A percentile compares a stretch with the other conserved stretches of the same genome.
These are phyloP conservation scores for Cicer arietinum DNA, from an alignment of 306 rosid genomes.

Conservation along the genomic window DNA sequence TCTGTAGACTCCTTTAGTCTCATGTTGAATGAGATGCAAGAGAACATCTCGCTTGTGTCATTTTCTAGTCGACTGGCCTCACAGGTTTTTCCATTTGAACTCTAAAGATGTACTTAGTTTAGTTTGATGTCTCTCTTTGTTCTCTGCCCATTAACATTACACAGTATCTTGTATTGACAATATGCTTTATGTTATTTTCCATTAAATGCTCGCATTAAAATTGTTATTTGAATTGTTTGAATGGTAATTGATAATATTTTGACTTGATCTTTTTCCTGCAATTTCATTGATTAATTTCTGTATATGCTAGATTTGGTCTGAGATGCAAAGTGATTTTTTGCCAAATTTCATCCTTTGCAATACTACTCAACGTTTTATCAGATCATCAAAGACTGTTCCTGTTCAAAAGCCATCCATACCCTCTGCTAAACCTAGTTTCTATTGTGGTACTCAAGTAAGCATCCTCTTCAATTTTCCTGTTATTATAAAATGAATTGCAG, in stretches of 20 bases:
- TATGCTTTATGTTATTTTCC: conserved; percentile 19
- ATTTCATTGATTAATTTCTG: conserved; percentile 43
- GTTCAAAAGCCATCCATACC: conserved; percentile 99
- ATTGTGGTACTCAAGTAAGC: conserved; percentile 91
- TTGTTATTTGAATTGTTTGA: conserved; percentile 35
- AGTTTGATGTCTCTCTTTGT: conserved; percentile 33
- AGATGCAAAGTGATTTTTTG: conserved; percentile 95
- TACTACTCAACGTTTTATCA: conserved; percentile 90
- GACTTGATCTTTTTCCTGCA: conserved; percentile 34
- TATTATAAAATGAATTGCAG: conserved; percentile 27
- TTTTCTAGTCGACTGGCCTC: conserved; percentile 96
- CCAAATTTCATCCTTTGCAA: conserved; percentile 94
- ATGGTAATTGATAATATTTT: conserved; percentile 35
- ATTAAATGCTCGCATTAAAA: conserved; percentile 30
- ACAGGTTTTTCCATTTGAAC: conserved; percentile 69
- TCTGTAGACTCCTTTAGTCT: conserved; percentile 82
- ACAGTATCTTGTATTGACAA: neutral
- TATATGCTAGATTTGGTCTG: conserved; percentile 87
- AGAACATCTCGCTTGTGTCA: conserved; percentile 91
- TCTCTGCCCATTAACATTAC: neutral
- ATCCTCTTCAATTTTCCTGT: conserved; percentile 14
- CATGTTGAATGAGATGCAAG: conserved; percentile 98
- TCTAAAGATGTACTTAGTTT: conserved; percentile 21
- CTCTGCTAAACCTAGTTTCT: conserved; percentile 89
- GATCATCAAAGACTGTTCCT: conserved; percentile 79